A percentile compares a stretch with the other conserved stretches of the same genome.
phyloP scores from a whole-genome alignment of 495 filamentous ascomycete species.

The Hypoxylon subgilvum region DNA sequence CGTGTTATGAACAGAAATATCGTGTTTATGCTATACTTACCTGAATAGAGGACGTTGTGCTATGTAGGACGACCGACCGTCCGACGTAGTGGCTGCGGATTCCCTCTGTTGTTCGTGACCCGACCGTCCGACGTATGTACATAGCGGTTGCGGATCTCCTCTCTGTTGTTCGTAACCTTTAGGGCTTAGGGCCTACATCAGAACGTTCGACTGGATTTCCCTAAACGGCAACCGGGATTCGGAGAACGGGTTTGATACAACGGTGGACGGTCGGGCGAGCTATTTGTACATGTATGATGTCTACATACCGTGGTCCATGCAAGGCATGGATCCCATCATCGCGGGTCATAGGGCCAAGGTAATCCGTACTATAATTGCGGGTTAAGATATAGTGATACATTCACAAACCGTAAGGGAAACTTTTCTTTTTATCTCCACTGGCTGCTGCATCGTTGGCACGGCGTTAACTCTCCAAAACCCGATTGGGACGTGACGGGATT shows the following conservation, averaged over 20 bases:
- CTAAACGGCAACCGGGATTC: conserved; percentile 21
- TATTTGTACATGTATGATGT: no score
- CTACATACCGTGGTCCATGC: no score
- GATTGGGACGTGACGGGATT: conserved; percentile 3
- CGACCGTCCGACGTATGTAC: neutral
- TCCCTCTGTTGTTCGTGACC: neutral
- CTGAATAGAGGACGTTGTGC: no score
- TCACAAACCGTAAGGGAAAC: no score
- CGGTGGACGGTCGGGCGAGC: neutral
- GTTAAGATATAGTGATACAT: no score
- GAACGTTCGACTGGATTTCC: neutral
- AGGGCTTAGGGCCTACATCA: neutral
- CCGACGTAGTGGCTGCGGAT: conserved; percentile 1
- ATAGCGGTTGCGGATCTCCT: neutral
- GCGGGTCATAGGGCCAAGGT: neutral
- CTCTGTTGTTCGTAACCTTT: neutral
- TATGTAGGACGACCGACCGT: conserved; percentile 6
- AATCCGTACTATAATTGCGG: neutral
- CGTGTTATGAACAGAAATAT: no score
- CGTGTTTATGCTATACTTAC: no score
- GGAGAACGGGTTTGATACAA: conserved; percentile 10
- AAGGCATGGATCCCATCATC: conserved; percentile 5
- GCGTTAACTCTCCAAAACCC: conserved; percentile 15
- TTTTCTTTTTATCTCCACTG: no score
- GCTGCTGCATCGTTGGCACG: neutral